Base-by-base conservation (phyloP, 805 yeast genomes). In the Blastobotrys parvus region DNA sequence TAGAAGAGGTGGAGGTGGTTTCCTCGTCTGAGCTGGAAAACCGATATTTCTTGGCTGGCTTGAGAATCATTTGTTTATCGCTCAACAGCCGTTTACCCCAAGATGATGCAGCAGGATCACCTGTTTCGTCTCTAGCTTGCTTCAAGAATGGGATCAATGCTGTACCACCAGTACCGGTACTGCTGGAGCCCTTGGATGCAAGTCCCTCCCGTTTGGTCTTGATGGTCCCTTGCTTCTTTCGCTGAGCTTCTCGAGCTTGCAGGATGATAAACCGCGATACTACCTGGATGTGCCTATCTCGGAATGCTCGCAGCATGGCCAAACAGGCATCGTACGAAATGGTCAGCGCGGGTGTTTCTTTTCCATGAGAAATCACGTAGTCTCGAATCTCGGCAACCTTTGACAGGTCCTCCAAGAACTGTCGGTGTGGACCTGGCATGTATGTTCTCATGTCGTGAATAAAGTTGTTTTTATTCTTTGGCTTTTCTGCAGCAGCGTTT, bases 81-180 rank as follows among this genome's bases (percentile, higher is more conserved):
- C 52, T 56, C 34, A 67, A 54, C 29, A 67, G 43, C 48, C 90
- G 72, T 57, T 77, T 77, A 59, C 95, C 95, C 97, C 97, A 88
- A 38, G 69, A 73, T 44, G 95, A 90, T 20, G 95, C 95, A 18
- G 96, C 95, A 10, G 88, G 77, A 54, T 83, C 92, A 35, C 95
- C 95, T 2, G 96, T 89, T 60, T 89, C 97, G 64, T 89, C 97
- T 61, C 97, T 75, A 53, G 96, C 90, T 63, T 90, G 97, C 62
- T 88, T 89, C 59, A 89, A 71, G 65, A 89, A 90, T 21, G 96
- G 95, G 45, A 89, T 73, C 55, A 89, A 70, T 1, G 94, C 80
- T 0, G 97, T 89, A 36, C 97, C 97, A 17, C 97, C 97, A 1
- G 97, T 89, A 13, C 97, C 97, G 11, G 7, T 25, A 25, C 11